Evolutionary conservation across 257 asterid species (phyloP), one percentile per base, ranked within the genome.

Genomic region (Solanum paucissectum): DNA sequence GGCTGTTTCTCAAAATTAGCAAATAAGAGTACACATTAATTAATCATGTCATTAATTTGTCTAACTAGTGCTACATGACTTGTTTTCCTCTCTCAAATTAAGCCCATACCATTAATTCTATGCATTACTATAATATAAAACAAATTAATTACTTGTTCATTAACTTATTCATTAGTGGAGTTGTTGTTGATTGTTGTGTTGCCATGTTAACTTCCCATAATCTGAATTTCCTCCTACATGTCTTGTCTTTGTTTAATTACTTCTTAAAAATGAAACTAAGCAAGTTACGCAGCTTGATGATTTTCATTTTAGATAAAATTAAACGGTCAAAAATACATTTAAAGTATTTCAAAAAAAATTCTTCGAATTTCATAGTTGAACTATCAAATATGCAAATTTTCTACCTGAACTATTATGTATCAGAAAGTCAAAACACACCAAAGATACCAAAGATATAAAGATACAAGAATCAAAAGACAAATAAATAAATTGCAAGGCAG

Each of bases 151-250:
- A 72, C 77, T 71, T 33, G n/a, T 71, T 71, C 40, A 75, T 75
- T 75, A 73, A 75, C 55, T 37, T 75, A 23, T 64, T 84, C 79
- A 86, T 66, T 88, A 88, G 95, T 93, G 95, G 95, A 91, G 95
- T 93, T 77, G 95, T 93, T 77, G 95, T 79, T 90, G 92, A 90
- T 91, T 49, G 36, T 29, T 71, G 77, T 71, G 75, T 83, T 87
- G 90, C 91, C 34, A 10, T 93, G 87, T 87, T 38, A 36, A 40
- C 88, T 88, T 89, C 89, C 90, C 89, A 89, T 83, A 73, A 89
- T 69, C 94, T 89, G 90, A 89, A 88, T 91, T 91, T 92, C 94
- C 98, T 92, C 94, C 87, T 92, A 89, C 93, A 88, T 88, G 89
- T 90, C 92, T 90, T 85, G 79, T 86, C 88, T 83, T 86, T 79